phyloP scores from a whole-genome alignment of 2,329 filamentous ascomycete species.

The Talaromyces sp. region DNA sequence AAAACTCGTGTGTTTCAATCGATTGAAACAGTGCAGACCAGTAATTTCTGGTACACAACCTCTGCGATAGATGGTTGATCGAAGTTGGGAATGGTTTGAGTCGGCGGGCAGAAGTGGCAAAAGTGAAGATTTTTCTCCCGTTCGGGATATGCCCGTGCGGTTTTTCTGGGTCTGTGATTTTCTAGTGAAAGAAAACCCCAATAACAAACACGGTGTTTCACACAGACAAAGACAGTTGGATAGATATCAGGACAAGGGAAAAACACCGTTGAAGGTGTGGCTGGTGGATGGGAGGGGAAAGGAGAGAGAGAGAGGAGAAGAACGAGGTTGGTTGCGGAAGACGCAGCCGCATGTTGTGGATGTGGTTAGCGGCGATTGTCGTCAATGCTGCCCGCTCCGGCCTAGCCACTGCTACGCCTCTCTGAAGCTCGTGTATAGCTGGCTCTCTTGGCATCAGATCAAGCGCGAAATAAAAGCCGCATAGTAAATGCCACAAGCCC shows the following conservation, averaged over 20 bases:
- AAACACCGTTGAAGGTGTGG: conserved; percentile 5
- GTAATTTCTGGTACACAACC: background rate
- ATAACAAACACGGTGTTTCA: background rate
- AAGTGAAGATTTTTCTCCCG: background rate
- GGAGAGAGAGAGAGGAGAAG: background rate
- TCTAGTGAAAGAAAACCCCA: background rate
- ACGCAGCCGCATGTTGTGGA: background rate
- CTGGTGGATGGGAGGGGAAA: background rate
- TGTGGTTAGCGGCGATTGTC: background rate
- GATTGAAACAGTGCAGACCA: background rate
- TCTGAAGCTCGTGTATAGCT: background rate
- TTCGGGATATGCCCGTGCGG: background rate
- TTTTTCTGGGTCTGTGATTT: background rate
- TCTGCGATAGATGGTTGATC: background rate
- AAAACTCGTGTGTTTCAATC: background rate
- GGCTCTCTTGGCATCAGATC: background rate
- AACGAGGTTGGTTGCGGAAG: background rate
- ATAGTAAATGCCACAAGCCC: background rate
- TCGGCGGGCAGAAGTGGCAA: background rate
- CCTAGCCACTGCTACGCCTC: background rate
- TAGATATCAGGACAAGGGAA: background rate
- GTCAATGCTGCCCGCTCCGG: background rate
- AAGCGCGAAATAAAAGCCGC: background rate
- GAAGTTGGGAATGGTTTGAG: background rate
- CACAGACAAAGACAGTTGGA: background rate